Evolutionary conservation across 208 protist species (phyloP).

Genomic region (Angomonas deanei): DNA sequence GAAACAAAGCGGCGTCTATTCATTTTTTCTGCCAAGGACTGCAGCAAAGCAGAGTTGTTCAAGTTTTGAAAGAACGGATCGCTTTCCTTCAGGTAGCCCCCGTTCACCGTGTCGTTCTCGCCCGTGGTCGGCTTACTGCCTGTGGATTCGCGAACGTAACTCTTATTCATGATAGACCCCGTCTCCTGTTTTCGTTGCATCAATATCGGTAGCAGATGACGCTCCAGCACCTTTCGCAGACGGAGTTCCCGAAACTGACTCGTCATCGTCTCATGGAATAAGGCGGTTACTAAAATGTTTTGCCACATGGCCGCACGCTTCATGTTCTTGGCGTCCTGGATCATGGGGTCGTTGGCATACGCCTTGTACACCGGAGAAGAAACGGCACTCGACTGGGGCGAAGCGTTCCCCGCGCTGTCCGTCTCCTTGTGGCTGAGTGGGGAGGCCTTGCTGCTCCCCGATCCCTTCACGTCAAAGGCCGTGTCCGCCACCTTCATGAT

Average conservation of each 20-base stretch:
- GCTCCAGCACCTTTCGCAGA: conserved; percentile 53
- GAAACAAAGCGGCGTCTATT: conserved; percentile 35
- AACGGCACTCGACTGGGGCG: background rate
- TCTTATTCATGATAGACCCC: conserved; percentile 28
- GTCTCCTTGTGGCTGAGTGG: conserved; percentile 2
- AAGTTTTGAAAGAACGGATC: conserved; percentile 49
- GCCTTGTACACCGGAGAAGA: background rate
- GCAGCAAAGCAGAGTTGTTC: conserved; percentile 43
- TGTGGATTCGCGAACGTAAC: background rate
- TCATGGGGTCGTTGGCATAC: conserved; percentile 25
- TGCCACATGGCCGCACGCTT: conserved; percentile 84
- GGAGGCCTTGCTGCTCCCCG: conserved; percentile 11
- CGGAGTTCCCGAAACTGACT: conserved; percentile 37
- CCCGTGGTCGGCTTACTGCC: background rate
- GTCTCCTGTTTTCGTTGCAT: conserved; percentile 40
- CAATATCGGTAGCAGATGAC: conserved; percentile 58
- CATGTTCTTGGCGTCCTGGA: conserved; percentile 40
- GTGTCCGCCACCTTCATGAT: conserved; percentile 65
- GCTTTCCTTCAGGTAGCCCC: conserved; percentile 53
- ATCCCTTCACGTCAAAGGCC: conserved; percentile 66
- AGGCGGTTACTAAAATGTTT: conserved; percentile 32
- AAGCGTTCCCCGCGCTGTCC: background rate
- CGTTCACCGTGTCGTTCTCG: conserved; percentile 17
- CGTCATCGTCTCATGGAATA: conserved; percentile 31
- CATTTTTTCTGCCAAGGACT: conserved; percentile 64